These are phyloP conservation scores for Xylariaceae sp. DNA, from an alignment of 2,329 filamentous ascomycete species.

Conservation along the genomic window DNA sequence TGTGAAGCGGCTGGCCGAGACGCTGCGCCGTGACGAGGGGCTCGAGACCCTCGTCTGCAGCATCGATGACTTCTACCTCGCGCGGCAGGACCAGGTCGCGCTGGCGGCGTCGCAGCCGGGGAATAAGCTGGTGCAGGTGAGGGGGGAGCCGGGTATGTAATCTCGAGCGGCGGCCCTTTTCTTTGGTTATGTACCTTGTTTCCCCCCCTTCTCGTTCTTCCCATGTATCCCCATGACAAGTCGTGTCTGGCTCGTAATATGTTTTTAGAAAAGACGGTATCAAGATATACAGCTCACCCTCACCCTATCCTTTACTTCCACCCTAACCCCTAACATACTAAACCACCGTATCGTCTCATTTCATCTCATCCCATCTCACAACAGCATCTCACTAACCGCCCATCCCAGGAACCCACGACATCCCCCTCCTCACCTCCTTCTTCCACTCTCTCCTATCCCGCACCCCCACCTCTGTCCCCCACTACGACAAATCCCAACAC, in stretches of 20 bases:
- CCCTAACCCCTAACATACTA: conserved; percentile 1
- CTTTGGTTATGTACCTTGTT: no score
- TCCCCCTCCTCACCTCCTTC: conserved; percentile 57
- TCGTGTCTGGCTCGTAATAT: no score
- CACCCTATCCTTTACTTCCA: no score
- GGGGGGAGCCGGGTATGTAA: conserved; percentile 73
- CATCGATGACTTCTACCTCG: conserved; percentile 87
- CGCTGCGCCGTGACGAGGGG: conserved; percentile 52
- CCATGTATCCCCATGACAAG: no score
- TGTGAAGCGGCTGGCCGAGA: conserved; percentile 61
- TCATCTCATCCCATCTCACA: background rate
- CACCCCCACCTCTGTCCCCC: conserved; percentile 56
- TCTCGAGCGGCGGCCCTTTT: no score
- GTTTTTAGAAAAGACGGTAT: no score
- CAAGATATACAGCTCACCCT: no score
- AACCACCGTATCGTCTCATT: background rate
- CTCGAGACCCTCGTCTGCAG: conserved; percentile 68
- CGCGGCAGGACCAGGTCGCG: conserved; percentile 61
- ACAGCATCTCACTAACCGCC: background rate
- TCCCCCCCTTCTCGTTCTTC: no score
- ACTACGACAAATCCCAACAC: conserved; percentile 80
- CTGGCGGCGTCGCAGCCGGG: conserved; percentile 61
- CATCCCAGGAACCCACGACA: conserved; percentile 60
- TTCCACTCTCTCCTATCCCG: conserved; percentile 55
- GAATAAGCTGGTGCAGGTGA: conserved; percentile 74